Percentiles rank a stretch among this genome's conserved stretches.
These are phyloP conservation scores for Cryptococcus sp. DNA, from an alignment of 1,284 basidiomycete genomes.

Conservation along the genomic window DNA sequence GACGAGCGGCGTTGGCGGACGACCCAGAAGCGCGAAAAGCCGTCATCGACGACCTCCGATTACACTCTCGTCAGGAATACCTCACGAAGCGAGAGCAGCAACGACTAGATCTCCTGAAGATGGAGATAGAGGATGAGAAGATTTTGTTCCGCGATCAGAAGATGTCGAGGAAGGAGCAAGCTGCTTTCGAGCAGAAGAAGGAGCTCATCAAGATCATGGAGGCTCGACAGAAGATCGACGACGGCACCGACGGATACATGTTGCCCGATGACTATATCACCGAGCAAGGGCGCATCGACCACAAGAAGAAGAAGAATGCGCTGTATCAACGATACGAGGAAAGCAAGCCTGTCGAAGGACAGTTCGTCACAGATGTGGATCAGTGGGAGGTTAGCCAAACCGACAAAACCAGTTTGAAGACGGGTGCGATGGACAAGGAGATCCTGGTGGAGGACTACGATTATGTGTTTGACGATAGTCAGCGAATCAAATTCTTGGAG, in stretches of 20 bases:
- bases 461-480: constrained; percentile 96
- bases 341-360: constrained; percentile 67
- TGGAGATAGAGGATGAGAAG: constrained; percentile 92
- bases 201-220: constrained; percentile 89
- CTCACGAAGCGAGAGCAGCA: constrained; percentile 94
- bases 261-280: constrained; percentile 97
- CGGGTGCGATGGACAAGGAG: constrained; percentile 83
- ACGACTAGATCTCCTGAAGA: constrained; percentile 87
- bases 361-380: constrained; percentile 94
- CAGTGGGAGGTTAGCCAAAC: constrained; percentile 95
- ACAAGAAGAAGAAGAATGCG: constrained; percentile 91
- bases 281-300: constrained; percentile 97
- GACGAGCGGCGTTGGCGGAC: constrained; percentile 78
- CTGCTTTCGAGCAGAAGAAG: constrained; percentile 86
- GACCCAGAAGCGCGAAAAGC: constrained; percentile 72
- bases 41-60: constrained; percentile 80
- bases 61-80: constrained; percentile 89
- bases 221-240: constrained; percentile 88
- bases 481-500: constrained; percentile 94
- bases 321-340: constrained; percentile 95
- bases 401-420: constrained; percentile 80
- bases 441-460: constrained; percentile 81
- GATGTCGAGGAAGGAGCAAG: constrained; percentile 78
- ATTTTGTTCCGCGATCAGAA: constrained; percentile 78
- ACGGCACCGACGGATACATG: constrained; percentile 90